Conservation (phyloP, 2,329 filamentous ascomycete genomes). For the Colletotrichum trifolii region DNA sequence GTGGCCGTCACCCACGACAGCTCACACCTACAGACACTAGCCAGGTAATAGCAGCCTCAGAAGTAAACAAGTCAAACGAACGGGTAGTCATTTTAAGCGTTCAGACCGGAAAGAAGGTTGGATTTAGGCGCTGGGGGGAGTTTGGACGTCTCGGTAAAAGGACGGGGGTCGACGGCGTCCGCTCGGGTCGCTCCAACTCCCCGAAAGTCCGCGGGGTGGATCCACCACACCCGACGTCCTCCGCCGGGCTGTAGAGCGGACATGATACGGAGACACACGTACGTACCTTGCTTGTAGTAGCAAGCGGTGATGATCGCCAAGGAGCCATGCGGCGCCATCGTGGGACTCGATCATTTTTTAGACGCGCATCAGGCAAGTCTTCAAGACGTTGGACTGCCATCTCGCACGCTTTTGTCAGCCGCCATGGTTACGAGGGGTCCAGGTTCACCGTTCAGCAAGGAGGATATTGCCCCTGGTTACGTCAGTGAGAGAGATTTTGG, state of each 20-base stretch:
- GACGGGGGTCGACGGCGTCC: slow-evolving; percentile 32
- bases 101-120: slow-evolving; percentile 4
- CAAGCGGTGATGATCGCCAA: slow-evolving; percentile 26
- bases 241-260: slow-evolving; percentile 4
- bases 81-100: slow-evolving; percentile 10
- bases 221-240: slow-evolving; percentile 7
- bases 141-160: slow-evolving; percentile 30
- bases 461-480: slow-evolving; percentile 11
- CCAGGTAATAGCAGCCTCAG: background rate
- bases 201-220: slow-evolving; percentile 20
- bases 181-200: slow-evolving; percentile 25
- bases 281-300: no score
- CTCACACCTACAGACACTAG: no score
- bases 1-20: no score
- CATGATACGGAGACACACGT: background rate
- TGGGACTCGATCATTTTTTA: slow-evolving; percentile 20
- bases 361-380: slow-evolving; percentile 9
- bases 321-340: slow-evolving; percentile 19
- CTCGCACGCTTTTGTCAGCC: slow-evolving; percentile 6
- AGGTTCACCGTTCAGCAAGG: background rate
- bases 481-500: slow-evolving; percentile 16
- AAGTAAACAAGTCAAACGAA: slow-evolving; percentile 5
- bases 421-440: background rate
- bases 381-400: background rate
- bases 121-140: slow-evolving; percentile 27